These are phyloP conservation scores for Triticum urartu DNA, from an alignment of 176 grass and related monocot genomes.

Conservation along the genomic window DNA sequence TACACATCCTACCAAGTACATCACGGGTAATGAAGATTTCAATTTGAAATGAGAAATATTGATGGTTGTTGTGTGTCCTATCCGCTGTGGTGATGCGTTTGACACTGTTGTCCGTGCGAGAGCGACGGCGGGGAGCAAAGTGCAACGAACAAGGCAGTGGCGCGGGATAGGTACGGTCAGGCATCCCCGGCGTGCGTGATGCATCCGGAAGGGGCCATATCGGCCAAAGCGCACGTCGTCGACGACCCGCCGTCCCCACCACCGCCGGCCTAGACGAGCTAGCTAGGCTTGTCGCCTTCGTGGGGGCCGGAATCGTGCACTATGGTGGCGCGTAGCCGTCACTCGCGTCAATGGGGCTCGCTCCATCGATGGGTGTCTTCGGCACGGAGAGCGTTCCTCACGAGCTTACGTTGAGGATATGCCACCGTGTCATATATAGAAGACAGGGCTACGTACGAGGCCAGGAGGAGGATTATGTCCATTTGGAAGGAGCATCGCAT, in stretches of 20 bases:
- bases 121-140: not conserved
- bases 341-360: not conserved
- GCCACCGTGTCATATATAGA: too few relatives aligned
- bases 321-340: conserved; percentile 13
- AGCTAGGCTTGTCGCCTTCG: conserved; percentile 37
- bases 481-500: too few relatives aligned
- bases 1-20: not conserved
- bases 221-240: not conserved
- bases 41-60: not conserved
- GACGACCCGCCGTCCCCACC: conserved; percentile 25
- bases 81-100: not conserved
- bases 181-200: too few relatives aligned
- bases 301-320: not conserved
- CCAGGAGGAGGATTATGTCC: too few relatives aligned
- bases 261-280: conserved; percentile 3
- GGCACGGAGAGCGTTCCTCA: too few relatives aligned
- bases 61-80: not conserved
- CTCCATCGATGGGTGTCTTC: not conserved
- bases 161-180: too few relatives aligned
- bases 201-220: not conserved
- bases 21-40: too few relatives aligned
- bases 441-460: too few relatives aligned
- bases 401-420: too few relatives aligned
- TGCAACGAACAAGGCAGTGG: conserved; percentile 8
- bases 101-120: not conserved